Base-by-base conservation (phyloP, 2,329 filamentous ascomycete genomes). In the Hypoxylon sp. region DNA sequence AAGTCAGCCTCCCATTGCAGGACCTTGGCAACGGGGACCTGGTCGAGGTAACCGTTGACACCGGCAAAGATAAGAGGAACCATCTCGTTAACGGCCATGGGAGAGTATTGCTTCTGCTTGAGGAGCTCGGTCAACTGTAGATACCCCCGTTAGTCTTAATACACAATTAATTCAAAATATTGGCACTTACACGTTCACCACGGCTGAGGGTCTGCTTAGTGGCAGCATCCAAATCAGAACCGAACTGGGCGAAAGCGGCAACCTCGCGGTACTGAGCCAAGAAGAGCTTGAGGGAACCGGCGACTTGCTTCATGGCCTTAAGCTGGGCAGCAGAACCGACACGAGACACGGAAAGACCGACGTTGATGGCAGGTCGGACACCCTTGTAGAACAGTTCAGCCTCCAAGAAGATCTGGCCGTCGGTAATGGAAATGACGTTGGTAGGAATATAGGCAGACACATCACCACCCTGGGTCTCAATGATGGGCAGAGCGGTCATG, bases 291-390 rank as follows among this genome's bases (percentile, higher is more conserved):
- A 99, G 89, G 77, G 95, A 98, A 90, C 96, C 96, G 81, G 96
- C 96, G 79, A 99, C 96, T 90, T 99, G 96, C 91, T 99, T 99
- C 96, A 99, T 99, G 87, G 96, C 94, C 93, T 98, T 99, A 84
- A 98, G 90, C 90, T 99, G 96, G 82, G 96, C 96, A 83, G 96
- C 94, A 81, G 96, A 99, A 84, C 96, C 96, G 91, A 99, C 96
- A 93, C 96, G 96, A 78, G 96, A 99, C 79, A 99, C 96, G 80
- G 96, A 99, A 78, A 99, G 93, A 96, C 96, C 96, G 92, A 99
- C 96, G 91, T 99, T 99, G 85, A 99, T 99, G 87, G 96, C 96
- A 79, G 96, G 96, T 82, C 96, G 95, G 85, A 99, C 87, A 97
- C 96, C 96, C 93, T 99, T 99, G 94, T 98, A 98, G 92, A 98